A percentile compares a stretch with the other conserved stretches of the same genome.
phyloP scores from a whole-genome alignment of 495 filamentous ascomycete genomes.

The Tuber brumale region DNA sequence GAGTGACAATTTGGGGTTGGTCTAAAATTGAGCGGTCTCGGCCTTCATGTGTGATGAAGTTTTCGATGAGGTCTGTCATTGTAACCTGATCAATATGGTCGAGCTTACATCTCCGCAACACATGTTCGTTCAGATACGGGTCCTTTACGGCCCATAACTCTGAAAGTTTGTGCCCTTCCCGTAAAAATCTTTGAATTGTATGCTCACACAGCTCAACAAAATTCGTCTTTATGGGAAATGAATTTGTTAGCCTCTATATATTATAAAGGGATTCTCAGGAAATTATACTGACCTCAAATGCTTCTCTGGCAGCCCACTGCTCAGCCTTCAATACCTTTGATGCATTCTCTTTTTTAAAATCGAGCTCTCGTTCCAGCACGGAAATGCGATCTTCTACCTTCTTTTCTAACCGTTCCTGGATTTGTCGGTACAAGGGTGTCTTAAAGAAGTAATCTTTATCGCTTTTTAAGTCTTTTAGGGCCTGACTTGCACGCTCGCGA shows the following conservation, averaged over 20 bases:
- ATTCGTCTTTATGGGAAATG: background rate
- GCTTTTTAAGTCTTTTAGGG: constrained; percentile 30
- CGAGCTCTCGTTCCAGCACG: constrained; percentile 21
- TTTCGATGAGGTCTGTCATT: constrained; percentile 35
- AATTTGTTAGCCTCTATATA: constrained; percentile 4
- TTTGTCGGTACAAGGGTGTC: constrained; percentile 22
- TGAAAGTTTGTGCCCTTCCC: constrained; percentile 32
- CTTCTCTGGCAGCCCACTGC: constrained; percentile 18
- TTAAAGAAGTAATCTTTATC: constrained; percentile 26
- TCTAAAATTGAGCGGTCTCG: constrained; percentile 32
- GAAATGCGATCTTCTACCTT: constrained; percentile 20
- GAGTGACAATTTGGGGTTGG: constrained; percentile 29
- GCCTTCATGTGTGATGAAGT: constrained; percentile 32
- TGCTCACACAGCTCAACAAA: background rate
- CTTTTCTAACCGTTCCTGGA: constrained; percentile 11
- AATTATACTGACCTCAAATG: constrained; percentile 28
- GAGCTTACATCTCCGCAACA: constrained; percentile 29
- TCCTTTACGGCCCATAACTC: constrained; percentile 32
- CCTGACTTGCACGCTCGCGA: constrained; percentile 30
- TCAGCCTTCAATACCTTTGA: constrained; percentile 30
- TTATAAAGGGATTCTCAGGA: constrained; percentile 7
- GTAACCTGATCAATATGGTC: constrained; percentile 35
- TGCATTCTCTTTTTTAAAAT: constrained; percentile 30
- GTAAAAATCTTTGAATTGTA: constrained; percentile 21
- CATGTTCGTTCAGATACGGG: constrained; percentile 31